A percentile compares a stretch with the other conserved stretches of the same genome.
These are phyloP conservation scores for Funneliformis mosseae DNA, from an alignment of 192 early-diverging fungal genomes.

Conservation along the genomic window DNA sequence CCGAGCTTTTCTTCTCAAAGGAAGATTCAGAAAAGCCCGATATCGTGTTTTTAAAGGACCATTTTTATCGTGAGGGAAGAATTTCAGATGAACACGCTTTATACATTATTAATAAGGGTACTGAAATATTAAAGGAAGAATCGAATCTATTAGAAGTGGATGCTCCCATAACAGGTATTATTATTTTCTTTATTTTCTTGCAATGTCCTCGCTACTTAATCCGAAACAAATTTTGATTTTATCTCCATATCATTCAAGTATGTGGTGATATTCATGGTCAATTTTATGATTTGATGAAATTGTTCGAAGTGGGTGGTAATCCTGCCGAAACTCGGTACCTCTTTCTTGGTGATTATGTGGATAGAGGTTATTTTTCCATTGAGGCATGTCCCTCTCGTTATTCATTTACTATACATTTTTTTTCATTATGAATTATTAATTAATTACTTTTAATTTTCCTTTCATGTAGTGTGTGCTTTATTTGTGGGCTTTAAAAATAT, in stretches of 20 bases:
- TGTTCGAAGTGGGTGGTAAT: constrained; percentile 96
- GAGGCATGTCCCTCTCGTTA: constrained; percentile 59
- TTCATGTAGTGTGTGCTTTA: constrained; percentile 80
- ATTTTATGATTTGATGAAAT: constrained; percentile 96
- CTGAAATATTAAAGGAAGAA: constrained; percentile 79
- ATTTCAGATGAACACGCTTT: constrained; percentile 91
- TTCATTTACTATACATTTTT: background rate
- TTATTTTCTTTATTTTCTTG: background rate
- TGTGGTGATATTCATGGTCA: constrained; percentile 99
- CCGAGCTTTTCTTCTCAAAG: constrained; percentile 58
- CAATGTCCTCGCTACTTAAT: background rate
- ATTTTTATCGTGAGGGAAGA: constrained; percentile 92
- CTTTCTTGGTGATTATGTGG: constrained; percentile 96
- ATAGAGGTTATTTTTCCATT: constrained; percentile 96
- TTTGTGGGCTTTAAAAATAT: constrained; percentile 88
- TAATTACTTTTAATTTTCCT: constrained; percentile 2
- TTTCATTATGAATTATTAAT: background rate
- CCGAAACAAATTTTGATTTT: background rate
- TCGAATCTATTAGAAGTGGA: constrained; percentile 85
- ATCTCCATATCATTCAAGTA: constrained; percentile 51
- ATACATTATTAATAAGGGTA: constrained; percentile 81
- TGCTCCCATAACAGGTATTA: constrained; percentile 87
- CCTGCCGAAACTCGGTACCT: constrained; percentile 89
- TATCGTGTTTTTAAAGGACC: constrained; percentile 82
- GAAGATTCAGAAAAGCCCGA: constrained; percentile 71